Conservation (phyloP, 768 basidiomycete genomes). For the Calocera cornea region DNA sequence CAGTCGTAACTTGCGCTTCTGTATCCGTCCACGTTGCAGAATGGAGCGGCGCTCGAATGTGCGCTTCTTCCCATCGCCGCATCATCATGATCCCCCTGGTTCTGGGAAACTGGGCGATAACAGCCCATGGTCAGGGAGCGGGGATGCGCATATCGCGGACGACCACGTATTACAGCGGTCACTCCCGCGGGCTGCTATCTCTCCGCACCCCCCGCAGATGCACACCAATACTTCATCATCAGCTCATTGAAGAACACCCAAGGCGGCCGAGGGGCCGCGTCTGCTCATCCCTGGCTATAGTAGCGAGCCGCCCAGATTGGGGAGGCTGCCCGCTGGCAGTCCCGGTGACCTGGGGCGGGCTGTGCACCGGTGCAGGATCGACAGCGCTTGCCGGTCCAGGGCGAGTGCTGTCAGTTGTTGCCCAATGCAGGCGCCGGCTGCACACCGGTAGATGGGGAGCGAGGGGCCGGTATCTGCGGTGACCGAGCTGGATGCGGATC, state of each 20-base stretch:
- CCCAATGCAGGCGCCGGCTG: background rate
- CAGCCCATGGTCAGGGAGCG: background rate
- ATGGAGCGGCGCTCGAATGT: background rate
- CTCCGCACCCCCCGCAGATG: background rate
- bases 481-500: background rate
- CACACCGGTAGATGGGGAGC: background rate
- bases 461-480: background rate
- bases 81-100: background rate
- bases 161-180: background rate
- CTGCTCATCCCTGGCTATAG: background rate
- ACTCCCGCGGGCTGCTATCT: background rate
- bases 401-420: background rate
- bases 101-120: background rate
- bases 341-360: background rate
- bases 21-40: background rate
- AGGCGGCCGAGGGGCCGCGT: background rate
- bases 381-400: background rate
- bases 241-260: background rate
- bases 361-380: background rate
- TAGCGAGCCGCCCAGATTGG: background rate
- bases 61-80: background rate
- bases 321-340: background rate
- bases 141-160: background rate
- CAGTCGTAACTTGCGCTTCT: background rate
- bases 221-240: background rate